A percentile compares a stretch with the other conserved stretches of the same genome.
phyloP scores from a whole-genome alignment of 192 early-diverging fungal species.

The Coemansia sp. region DNA sequence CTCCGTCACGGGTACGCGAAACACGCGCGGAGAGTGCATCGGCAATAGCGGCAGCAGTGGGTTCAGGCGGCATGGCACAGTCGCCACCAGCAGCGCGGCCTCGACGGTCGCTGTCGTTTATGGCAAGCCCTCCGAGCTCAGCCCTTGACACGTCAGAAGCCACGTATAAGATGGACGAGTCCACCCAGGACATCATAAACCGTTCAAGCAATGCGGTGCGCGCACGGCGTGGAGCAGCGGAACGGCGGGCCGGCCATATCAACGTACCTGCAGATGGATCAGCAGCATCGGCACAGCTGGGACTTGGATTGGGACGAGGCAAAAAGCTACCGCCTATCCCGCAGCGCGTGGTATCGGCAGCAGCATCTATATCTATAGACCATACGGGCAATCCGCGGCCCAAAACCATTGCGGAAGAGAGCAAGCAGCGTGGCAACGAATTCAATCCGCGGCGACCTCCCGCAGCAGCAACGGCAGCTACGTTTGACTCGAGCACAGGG shows the following conservation, averaged over 20 bases:
- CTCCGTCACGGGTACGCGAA: background rate
- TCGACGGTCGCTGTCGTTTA: constrained; percentile 47
- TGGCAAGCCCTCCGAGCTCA: constrained; percentile 1
- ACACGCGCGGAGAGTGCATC: background rate
- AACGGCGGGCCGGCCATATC: constrained; percentile 20
- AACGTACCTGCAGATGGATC: background rate
- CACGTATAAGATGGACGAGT: constrained; percentile 5
- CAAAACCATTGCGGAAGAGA: no score
- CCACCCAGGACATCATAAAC: constrained; percentile 25
- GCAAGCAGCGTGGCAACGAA: background rate
- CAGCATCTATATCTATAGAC: constrained; percentile 1
- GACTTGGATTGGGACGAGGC: background rate
- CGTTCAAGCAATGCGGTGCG: constrained; percentile 31
- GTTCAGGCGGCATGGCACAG: background rate
- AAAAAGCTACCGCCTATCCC: constrained; percentile 20
- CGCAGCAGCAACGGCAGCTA: background rate
- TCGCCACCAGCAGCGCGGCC: constrained; percentile 19
- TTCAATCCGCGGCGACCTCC: background rate
- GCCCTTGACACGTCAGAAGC: background rate
- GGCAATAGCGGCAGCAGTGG: background rate
- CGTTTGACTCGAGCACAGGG: constrained; percentile 1
- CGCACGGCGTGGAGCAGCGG: constrained; percentile 26
- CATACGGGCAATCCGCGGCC: background rate
- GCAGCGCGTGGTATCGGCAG: constrained; percentile 4
- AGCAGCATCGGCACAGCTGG: background rate